Conservation (phyloP, 2,329 filamentous ascomycete species). For the Penicillium rolfsii region DNA sequence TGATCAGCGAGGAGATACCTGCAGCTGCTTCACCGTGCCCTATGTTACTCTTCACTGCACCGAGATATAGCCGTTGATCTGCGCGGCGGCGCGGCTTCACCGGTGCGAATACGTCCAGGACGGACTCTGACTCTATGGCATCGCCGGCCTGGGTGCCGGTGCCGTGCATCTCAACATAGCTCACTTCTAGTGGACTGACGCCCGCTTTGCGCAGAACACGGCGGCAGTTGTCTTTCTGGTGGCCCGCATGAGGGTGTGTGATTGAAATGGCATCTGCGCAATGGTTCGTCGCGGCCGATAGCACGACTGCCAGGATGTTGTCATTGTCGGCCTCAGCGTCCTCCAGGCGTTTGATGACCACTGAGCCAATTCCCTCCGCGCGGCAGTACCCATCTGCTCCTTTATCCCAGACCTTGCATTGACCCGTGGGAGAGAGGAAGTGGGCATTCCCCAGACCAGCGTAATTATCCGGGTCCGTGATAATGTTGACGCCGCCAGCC, state of each 20-base stretch:
- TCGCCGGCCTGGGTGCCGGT: slow-evolving; percentile 48
- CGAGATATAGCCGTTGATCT: slow-evolving; percentile 28
- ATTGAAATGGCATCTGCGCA: slow-evolving; percentile 51
- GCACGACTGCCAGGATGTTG: slow-evolving; percentile 47
- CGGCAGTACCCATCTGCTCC: slow-evolving; percentile 59
- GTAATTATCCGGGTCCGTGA: slow-evolving; percentile 77
- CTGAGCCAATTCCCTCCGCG: slow-evolving; percentile 52
- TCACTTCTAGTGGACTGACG: slow-evolving; percentile 41
- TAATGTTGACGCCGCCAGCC: slow-evolving; percentile 70
- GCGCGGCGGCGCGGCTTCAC: slow-evolving; percentile 14
- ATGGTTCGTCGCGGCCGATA: slow-evolving; percentile 49
- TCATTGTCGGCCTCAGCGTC: slow-evolving; percentile 56
- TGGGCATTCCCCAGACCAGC: slow-evolving; percentile 64
- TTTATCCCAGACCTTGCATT: slow-evolving; percentile 55
- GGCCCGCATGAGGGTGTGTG: slow-evolving; percentile 41
- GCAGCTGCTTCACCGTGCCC: slow-evolving; percentile 50
- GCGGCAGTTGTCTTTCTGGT: slow-evolving; percentile 35
- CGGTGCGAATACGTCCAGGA: background rate
- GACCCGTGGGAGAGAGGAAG: slow-evolving; percentile 39
- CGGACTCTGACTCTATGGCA: background rate
- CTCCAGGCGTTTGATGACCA: slow-evolving; percentile 58
- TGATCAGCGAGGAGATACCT: slow-evolving; percentile 53
- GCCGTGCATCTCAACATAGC: slow-evolving; percentile 47
- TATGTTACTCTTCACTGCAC: slow-evolving; percentile 22
- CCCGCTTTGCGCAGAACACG: slow-evolving; percentile 40